These are phyloP conservation scores for Amaranthus hypochondriacus DNA, from an alignment of 148 eudicot species.

Conservation along the genomic window DNA sequence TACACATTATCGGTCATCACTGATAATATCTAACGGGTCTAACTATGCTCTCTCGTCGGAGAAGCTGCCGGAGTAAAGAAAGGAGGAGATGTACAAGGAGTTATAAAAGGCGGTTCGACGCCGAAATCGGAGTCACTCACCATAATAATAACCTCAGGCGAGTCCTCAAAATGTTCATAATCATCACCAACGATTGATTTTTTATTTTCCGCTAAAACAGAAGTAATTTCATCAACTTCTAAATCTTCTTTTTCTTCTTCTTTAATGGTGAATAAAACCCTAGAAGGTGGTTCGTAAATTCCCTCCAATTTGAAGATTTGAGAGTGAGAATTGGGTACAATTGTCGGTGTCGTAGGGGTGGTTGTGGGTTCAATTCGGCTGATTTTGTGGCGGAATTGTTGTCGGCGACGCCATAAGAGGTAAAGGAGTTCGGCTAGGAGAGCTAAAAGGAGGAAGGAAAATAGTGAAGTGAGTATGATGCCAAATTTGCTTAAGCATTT, in stretches of 20 bases:
- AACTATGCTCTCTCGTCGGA: constrained; percentile 10
- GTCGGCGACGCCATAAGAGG: constrained; percentile 29
- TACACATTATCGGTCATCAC: not conserved
- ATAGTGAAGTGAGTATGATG: constrained; percentile 28
- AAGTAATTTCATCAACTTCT: constrained; percentile 4
- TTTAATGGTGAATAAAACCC: constrained; percentile 29
- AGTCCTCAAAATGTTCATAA: not conserved
- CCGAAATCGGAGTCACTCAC: constrained; percentile 15
- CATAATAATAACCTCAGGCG: constrained; percentile 13
- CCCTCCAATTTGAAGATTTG: constrained; percentile 2
- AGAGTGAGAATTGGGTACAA: not conserved
- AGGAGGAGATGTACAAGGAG: constrained; percentile 25
- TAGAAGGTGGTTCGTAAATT: constrained; percentile 12
- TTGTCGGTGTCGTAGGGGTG: not conserved
- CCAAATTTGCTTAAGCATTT: constrained; percentile 29
- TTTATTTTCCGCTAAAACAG: not conserved
- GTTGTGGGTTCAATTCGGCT: constrained; percentile 18
- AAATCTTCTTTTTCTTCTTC: constrained; percentile 25
- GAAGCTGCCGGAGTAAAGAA: constrained; percentile 24
- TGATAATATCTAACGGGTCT: too few species aligned
- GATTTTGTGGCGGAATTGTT: not conserved
- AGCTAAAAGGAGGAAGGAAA: constrained; percentile 27
- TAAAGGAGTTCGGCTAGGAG: constrained; percentile 31
- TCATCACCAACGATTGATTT: not conserved
- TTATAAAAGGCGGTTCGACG: constrained; percentile 26